Evolutionary conservation across 2,329 filamentous ascomycete genomes (phyloP).

Genomic region (Paramyrothecium roridum): DNA sequence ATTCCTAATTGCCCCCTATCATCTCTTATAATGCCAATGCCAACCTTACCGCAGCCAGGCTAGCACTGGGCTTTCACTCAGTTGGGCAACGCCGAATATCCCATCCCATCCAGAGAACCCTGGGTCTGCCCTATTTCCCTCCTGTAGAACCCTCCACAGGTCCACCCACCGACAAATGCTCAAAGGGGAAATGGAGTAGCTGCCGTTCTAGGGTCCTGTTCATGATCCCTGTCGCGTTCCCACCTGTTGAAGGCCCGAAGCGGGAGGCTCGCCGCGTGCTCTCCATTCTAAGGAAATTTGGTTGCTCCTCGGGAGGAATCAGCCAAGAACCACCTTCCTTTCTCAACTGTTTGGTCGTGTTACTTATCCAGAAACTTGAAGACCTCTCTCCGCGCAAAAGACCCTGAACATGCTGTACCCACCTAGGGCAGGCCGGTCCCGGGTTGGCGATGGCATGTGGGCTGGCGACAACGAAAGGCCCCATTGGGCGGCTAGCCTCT

Average conservation of each 20-base stretch:
- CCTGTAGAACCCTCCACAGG: not conserved
- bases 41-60: no score
- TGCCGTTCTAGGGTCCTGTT: not conserved
- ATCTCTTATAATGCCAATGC: no score
- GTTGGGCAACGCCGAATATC: no score
- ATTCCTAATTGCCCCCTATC: no score
- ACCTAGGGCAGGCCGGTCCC: no score
- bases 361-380: not conserved
- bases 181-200: not conserved
- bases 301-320: no score
- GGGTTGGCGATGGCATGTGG: not conserved
- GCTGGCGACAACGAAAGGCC: not conserved
- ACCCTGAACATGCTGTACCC: not conserved
- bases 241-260: not conserved
- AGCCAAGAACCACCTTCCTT: no score
- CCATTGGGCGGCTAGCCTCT: not conserved
- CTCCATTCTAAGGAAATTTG: no score
- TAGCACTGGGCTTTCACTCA: no score
- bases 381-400: not conserved
- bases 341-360: not conserved
- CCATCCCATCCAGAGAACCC: not conserved
- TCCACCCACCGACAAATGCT: not conserved
- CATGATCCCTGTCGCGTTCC: not conserved
- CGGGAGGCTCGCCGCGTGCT: not conserved
- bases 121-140: not conserved